Base-by-base conservation (phyloP, 2,329 filamentous ascomycete species). In the Colletotrichum sp. region DNA sequence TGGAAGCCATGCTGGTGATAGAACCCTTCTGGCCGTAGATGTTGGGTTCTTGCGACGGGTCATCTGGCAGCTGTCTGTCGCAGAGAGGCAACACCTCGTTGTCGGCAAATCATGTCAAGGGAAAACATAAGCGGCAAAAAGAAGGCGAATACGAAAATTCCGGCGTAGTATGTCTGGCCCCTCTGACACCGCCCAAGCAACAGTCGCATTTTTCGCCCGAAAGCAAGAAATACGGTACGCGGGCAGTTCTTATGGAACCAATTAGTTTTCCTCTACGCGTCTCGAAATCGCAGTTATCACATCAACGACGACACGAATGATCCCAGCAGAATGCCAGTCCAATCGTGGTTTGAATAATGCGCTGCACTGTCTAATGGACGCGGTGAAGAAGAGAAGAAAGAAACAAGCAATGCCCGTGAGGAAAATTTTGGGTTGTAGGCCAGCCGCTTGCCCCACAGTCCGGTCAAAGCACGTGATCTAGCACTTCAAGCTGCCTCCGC, bases 331-430 rank as follows among this genome's bases (percentile, higher is more conserved):
- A 96, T 90, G 94, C 87, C 89, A 88, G 85, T 72, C 86, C 88
- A 84, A 85, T 88, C 85, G 88, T 88, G 88, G 86, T 85, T 84
- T 87, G 86, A 85, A 88, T 90, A 89, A 92, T 93, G 93, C 90
- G 90, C 91, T 94, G 94, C 92, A 96, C 94, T 96, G 94, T 96
- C 95, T 96, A 88, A 89, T 90, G 93, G 93, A 90, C 91, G 94
- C 93, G 93, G 94, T 91, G 88, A 48, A 57, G 73, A 69, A 30
- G 80, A 84, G 85, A 84, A 81, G 82, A 84, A 86, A 86, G 75
- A 84, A 86, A 85, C 84, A 83, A 86, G 84, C 81, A 80, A 36
- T 34, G 6, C 22, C 12, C 22, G 27, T 52, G 15, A 48, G 69
- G 48, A 77, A 78, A 78, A 64, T 74, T 77, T 77, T 65, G 73